Base-by-base conservation (phyloP, 1,284 basidiomycete genomes). In the Sporisorium graminicola region DNA sequence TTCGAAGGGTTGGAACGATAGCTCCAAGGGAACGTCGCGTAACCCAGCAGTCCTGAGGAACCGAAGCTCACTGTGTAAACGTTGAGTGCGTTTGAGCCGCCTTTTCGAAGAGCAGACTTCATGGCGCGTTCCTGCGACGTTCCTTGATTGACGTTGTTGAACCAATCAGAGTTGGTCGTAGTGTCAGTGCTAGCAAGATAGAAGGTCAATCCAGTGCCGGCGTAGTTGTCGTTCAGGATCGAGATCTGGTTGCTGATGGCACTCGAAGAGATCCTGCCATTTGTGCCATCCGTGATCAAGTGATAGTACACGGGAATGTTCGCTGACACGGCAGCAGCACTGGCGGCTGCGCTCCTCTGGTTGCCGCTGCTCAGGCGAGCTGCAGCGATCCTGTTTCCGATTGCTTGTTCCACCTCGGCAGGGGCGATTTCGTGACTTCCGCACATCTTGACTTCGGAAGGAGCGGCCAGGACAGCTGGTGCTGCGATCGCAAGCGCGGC, bases 161-260 rank as follows among this genome's bases (percentile, higher is more conserved):
- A 90, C 89, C 89, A 90, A 63, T 87, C 83, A 16, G 86, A 58
- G 83, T 89, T 90, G 61, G 84, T 77, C 9, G 64, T 70, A 18
- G 59, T 65, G 33, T 65, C 72, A 20, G 87, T 89, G 47, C 82
- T 82, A 35, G 87, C 87, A 33, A 90, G 87, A 3, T 72, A 80
- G 85, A 88, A 90, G 22, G 86, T 84, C 54, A 90, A 85, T 18
- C 88, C 88, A 29, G 87, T 80, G 40, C 76, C 72, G 4, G 72
- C 71, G 76, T 89, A 90, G 63, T 87, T 88, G 31, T 77, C 49
- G 85, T 90, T 90, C 75, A 90, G 79, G n/a, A 87, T 88, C 72
- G 88, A 87, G 64, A 90, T 88, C 78, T 89, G 88, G n/a, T 12
- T 29, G 56, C 46, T 43, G 63, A 80, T 74, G 37, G 42, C 47